Percentiles rank a stretch among this genome's conserved stretches.
phyloP scores from a whole-genome alignment of 2,329 filamentous ascomycete species.

The Didymosphaeria variabile region DNA sequence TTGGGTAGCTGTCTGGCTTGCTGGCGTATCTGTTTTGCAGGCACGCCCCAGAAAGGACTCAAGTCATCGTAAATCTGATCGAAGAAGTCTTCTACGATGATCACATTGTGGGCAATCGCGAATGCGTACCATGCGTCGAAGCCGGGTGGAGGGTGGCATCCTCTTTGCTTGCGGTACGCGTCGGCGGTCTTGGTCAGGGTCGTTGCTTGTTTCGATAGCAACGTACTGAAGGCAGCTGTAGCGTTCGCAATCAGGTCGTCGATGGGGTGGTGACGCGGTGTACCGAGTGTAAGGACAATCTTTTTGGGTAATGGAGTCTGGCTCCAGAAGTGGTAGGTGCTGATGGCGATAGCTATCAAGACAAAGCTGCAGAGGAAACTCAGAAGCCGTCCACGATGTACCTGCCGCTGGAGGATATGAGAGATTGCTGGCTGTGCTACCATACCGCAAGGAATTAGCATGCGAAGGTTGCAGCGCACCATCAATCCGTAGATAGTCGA shows the following conservation, averaged over 20 bases:
- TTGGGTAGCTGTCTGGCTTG: conserved; percentile 51
- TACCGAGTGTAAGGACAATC: neutral
- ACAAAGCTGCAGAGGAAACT: neutral
- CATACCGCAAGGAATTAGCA: neutral
- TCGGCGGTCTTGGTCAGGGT: conserved; percentile 50
- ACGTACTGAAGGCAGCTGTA: conserved; percentile 37
- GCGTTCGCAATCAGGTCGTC: conserved; percentile 48
- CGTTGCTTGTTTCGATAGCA: conserved; percentile 49
- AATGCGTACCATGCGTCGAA: conserved; percentile 60
- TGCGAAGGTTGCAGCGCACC: neutral
- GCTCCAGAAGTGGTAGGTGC: neutral
- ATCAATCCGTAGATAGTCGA: neutral
- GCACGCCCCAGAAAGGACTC: conserved; percentile 59
- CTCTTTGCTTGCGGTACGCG: conserved; percentile 55
- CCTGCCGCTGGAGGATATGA: neutral
- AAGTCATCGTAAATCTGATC: conserved; percentile 62
- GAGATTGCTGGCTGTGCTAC: neutral
- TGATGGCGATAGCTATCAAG: neutral
- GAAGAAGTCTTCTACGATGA: conserved; percentile 61
- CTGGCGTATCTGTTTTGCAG: conserved; percentile 52
- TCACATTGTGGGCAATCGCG: conserved; percentile 52
- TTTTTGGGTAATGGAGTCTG: neutral
- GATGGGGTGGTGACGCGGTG: conserved; percentile 45
- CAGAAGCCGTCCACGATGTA: neutral
- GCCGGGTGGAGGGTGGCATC: conserved; percentile 60